Evolutionary conservation across 305 asterid genomes (phyloP), one percentile per base, ranked within the genome.

Genomic region (Plantago coronopus): DNA sequence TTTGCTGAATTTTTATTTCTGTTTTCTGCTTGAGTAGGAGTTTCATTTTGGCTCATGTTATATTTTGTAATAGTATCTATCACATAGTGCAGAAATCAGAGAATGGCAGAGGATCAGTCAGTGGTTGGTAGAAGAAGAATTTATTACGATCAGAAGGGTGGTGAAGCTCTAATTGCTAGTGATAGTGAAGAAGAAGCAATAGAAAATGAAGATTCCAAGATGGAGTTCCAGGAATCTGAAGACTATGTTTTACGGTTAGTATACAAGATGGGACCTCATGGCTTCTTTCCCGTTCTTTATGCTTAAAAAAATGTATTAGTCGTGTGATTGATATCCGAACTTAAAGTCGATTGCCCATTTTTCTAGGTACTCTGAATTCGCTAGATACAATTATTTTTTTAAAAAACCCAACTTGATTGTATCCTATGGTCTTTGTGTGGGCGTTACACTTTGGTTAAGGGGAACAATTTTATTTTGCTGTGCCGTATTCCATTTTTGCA

Each of bases 81-180:
- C 55, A n/a, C 56, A 31, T 56, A 57, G 43, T 72, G 66, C 81
- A 94, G 99, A 84, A 94, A 94, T 70, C 97, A 89, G 70, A 84
- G 88, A 71, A 93, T 93, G 99, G 77, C 95, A 12, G 96, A 85
- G 77, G 97, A 89, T 68, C 97, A 94, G 77, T 94, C 99, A 11
- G 97, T 87, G 43, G 83, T 94, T 42, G 97, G 99, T 61, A 84
- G 97, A 76, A 85, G 97, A 69, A 84, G 99, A 77, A 94, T 94
- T 56, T 94, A 94, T 75, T 94, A 94, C 75, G 99, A 84, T 57
- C 94, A 81, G 68, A 81, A 58, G 75, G 91, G 94, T 23, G 97
- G 99, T 0, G 99, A 94, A 81, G 91, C 99, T 67, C 86, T 94
- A 48, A 87, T 94, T 72, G 86, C 93, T 69, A 94, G 99, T 75